Base-by-base conservation (phyloP, 1,284 basidiomycete genomes). In the Apiotrichum siamense region DNA sequence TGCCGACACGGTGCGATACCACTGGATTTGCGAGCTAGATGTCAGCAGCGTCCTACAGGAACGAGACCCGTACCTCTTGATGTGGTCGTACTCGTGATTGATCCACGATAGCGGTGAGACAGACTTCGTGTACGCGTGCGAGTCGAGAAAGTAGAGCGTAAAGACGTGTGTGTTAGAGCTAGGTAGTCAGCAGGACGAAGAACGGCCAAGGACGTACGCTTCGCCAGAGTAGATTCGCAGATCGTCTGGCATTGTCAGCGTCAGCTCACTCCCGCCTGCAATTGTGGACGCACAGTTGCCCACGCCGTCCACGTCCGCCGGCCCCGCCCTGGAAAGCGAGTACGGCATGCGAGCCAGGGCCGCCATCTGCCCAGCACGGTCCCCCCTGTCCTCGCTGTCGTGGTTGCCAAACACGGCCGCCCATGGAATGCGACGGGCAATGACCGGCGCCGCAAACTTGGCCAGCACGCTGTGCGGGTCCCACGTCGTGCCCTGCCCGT, bases 111-210 rank as follows among this genome's bases (percentile, higher is more conserved):
- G 24, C 1, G 68, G 67, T 2, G 69, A 57, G 79, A 79, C 73
- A 77, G 72, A 3, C 80, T 82, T 52, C 75, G 80, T 21, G 67
- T 89, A 89, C 0, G 83, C 77, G 18, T 89, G 88, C 1, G 91
- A 92, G 71, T 97, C 93, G 55, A 97, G 76, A 78, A 97, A 90
- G 74, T 97, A 97, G 4, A 97, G 72, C 0, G 88, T 92, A 52
- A 94, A 78, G 10, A 96, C 76, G 58, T 92, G 88, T 1, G 83
- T 89, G 67, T 81, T 84, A n/a, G 88, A 89, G 26, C 33, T 35
- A n/a, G n/a, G 33, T 7, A 17, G 33, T 35, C 12, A 35, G 33
- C 33, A 11, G 10, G 29, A 9, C 10, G 29, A 11, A 9, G 15
- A 15, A 31, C 10, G 29, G 10, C 29, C 29, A 31, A 15, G n/a